Conservation (phyloP, 768 basidiomycete genomes). For the Hydnomerulius pinastri region DNA sequence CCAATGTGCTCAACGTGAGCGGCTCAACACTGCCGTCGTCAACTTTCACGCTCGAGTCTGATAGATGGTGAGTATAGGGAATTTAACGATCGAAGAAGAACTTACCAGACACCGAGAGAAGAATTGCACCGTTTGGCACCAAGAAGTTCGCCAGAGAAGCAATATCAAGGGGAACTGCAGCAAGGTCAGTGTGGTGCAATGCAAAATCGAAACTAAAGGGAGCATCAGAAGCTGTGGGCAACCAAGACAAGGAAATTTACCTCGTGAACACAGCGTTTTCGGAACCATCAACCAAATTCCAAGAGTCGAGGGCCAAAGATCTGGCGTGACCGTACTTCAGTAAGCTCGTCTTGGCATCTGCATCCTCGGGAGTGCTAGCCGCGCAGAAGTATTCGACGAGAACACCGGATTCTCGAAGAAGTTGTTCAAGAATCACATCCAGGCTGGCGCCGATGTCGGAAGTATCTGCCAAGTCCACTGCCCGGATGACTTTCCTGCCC, state of each 20-base stretch:
- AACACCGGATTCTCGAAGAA: constrained; percentile 1
- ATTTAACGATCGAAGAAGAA: not conserved
- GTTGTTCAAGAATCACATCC: constrained; percentile 3
- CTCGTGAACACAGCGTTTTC: not conserved
- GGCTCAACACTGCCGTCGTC: constrained; percentile 1
- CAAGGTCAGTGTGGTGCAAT: constrained; percentile 6
- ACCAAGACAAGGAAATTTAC: too few relatives aligned
- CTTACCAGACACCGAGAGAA: constrained; percentile 12
- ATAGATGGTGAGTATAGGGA: not conserved
- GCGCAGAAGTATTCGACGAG: too few relatives aligned
- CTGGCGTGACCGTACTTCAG: too few relatives aligned
- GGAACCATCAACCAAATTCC: not conserved
- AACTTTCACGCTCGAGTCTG: constrained; percentile 1
- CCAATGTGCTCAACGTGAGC: not conserved
- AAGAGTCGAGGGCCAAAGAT: constrained; percentile 7
- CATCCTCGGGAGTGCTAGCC: constrained; percentile 9
- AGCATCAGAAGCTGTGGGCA: too few relatives aligned
- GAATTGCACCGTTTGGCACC: constrained; percentile 10
- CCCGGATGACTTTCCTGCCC: constrained; percentile 13
- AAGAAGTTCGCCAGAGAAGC: constrained; percentile 11
- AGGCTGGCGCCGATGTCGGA: constrained; percentile 5
- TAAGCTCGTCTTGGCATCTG: constrained; percentile 10
- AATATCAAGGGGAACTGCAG: constrained; percentile 7
- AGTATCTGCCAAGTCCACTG: constrained; percentile 10
- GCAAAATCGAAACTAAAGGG: too few relatives aligned